Evolutionary conservation across 2,329 filamentous ascomycete species (phyloP).

Genomic region (Calonectria hawksworthii): DNA sequence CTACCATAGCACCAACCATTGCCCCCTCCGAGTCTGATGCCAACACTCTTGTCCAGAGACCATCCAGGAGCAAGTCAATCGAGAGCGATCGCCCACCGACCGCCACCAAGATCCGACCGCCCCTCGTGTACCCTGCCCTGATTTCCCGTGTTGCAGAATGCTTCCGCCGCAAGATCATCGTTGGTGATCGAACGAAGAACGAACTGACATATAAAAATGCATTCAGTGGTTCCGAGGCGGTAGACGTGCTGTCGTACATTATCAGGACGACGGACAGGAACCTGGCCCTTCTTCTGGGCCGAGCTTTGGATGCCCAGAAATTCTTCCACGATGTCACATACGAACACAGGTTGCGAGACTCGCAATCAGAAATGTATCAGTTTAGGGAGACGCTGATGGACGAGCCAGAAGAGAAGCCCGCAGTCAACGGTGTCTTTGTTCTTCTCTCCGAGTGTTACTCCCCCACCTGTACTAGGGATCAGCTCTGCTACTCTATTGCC

Average conservation of each 20-base stretch:
- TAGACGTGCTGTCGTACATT: slow-evolving; percentile 95
- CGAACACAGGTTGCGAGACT: slow-evolving; percentile 94
- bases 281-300: slow-evolving; percentile 88
- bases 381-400: slow-evolving; percentile 95
- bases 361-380: slow-evolving; percentile 95
- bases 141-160: slow-evolving; percentile 94
- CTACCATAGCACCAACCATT: slow-evolving; percentile 80
- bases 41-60: slow-evolving; percentile 65
- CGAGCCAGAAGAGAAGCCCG: slow-evolving; percentile 76
- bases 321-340: slow-evolving; percentile 99
- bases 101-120: slow-evolving; percentile 75
- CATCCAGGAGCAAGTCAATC: slow-evolving; percentile 70
- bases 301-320: slow-evolving; percentile 96
- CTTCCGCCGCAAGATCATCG: slow-evolving; percentile 89
- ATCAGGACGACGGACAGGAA: slow-evolving; percentile 98
- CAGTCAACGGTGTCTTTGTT: slow-evolving; percentile 96
- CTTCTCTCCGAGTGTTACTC: slow-evolving; percentile 98
- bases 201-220: slow-evolving; percentile 97
- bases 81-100: slow-evolving; percentile 70
- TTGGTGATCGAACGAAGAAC: slow-evolving; percentile 94
- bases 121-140: slow-evolving; percentile 93
- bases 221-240: slow-evolving; percentile 95
- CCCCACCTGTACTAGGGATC: slow-evolving; percentile 94
- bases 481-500: slow-evolving; percentile 97
- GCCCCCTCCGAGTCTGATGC: slow-evolving; percentile 71